These are phyloP conservation scores for Phyllosticta ampelicida DNA, from an alignment of 2,329 filamentous ascomycete genomes.

Conservation along the genomic window DNA sequence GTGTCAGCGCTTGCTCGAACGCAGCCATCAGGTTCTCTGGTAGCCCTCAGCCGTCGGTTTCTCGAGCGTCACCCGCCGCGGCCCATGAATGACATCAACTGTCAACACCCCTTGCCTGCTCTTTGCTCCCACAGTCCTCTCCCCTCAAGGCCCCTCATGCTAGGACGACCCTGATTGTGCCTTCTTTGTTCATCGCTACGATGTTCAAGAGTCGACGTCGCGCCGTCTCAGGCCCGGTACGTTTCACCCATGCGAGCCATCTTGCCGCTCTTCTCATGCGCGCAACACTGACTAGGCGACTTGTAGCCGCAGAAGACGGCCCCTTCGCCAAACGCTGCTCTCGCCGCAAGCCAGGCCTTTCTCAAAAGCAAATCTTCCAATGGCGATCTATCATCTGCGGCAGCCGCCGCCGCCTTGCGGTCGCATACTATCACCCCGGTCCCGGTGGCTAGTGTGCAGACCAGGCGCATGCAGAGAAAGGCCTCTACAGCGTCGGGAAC, in stretches of 20 bases:
- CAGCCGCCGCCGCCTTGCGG: conserved; percentile 74
- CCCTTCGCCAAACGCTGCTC: conserved; percentile 61
- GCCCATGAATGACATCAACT: conserved; percentile 11
- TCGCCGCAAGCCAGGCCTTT: conserved; percentile 74
- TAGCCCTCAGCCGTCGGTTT: neutral
- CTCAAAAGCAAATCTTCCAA: conserved; percentile 54
- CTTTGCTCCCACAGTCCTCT: neutral
- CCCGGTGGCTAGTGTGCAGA: conserved; percentile 71
- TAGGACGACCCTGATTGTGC: conserved; percentile 4
- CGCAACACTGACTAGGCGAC: conserved; percentile 9
- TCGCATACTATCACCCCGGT: conserved; percentile 69
- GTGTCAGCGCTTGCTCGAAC: neutral
- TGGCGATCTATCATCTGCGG: conserved; percentile 66
- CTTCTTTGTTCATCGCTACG: conserved; percentile 13
- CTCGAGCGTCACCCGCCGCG: neutral
- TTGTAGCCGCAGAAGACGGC: conserved; percentile 21
- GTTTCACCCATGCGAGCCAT: conserved; percentile 18
- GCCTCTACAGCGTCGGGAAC: conserved; percentile 60
- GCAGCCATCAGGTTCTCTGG: neutral
- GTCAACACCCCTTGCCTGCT: conserved; percentile 8
- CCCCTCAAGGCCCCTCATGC: conserved; percentile 4
- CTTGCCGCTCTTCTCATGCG: neutral
- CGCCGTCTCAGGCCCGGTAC: conserved; percentile 25
- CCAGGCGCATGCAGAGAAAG: conserved; percentile 71
- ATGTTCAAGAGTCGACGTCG: conserved; percentile 23